These are phyloP conservation scores for Tillandsia leiboldiana DNA, from an alignment of 176 grass and related monocot species.

Conservation along the genomic window DNA sequence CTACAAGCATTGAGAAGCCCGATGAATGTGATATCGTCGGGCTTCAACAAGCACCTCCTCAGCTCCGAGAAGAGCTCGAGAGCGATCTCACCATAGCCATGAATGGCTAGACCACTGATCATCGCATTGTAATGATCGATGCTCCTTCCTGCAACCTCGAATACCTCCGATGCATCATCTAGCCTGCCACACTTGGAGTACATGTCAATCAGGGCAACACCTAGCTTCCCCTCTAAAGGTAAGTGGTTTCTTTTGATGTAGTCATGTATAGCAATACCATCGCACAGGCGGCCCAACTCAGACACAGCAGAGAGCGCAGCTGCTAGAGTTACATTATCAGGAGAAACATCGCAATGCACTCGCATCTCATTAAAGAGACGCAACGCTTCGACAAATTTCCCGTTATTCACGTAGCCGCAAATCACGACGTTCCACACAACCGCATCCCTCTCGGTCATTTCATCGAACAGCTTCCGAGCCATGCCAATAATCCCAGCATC, in stretches of 20 bases:
- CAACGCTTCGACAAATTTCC: background rate
- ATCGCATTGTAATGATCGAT: slow-evolving; percentile 21
- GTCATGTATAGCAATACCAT: slow-evolving; percentile 16
- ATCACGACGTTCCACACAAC: slow-evolving; percentile 21
- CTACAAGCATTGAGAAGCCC: slow-evolving; percentile 15
- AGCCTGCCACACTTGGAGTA: slow-evolving; percentile 14
- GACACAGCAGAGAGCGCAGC: slow-evolving; percentile 6
- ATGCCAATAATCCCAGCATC: background rate
- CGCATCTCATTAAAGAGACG: slow-evolving; percentile 14
- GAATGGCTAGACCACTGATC: slow-evolving; percentile 16
- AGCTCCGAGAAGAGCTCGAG: slow-evolving; percentile 13
- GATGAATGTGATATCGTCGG: slow-evolving; percentile 14
- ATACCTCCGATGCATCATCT: slow-evolving; percentile 15
- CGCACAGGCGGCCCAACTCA: background rate
- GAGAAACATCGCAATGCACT: background rate
- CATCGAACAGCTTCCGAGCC: slow-evolving; percentile 10
- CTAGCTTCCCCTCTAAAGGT: slow-evolving; percentile 9
- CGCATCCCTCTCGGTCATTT: slow-evolving; percentile 6
- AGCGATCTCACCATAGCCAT: slow-evolving; percentile 6
- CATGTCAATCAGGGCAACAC: slow-evolving; percentile 21
- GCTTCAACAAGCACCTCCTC: background rate
- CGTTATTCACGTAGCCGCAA: slow-evolving; percentile 18
- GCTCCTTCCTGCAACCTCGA: slow-evolving; percentile 8
- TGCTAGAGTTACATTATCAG: slow-evolving; percentile 12
- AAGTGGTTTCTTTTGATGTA: slow-evolving; percentile 14